A percentile compares a stretch with the other conserved stretches of the same genome.
Evolutionary conservation across 257 asterid species (phyloP).

Genomic region (Verbena officinalis): DNA sequence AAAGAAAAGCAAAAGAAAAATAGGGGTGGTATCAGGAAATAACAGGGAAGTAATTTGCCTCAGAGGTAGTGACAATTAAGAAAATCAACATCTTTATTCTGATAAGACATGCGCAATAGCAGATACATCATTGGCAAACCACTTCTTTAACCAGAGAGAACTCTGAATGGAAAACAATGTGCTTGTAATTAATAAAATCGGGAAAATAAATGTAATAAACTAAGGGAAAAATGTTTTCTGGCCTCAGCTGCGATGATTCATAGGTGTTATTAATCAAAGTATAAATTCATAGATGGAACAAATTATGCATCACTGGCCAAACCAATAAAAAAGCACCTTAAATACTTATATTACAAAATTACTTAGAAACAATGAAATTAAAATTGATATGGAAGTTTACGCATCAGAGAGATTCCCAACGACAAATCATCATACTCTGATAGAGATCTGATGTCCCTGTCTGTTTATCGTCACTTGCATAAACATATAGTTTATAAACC

Average conservation of each 20-base stretch:
- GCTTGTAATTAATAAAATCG: no score
- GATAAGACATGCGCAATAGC: conserved; percentile 35
- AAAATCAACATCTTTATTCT: conserved; percentile 49
- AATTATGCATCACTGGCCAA: conserved; percentile 35
- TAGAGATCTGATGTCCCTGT: conserved; percentile 64
- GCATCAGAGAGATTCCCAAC: conserved; percentile 70
- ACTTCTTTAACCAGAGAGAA: neutral
- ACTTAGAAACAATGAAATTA: neutral
- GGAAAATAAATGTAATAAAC: no score
- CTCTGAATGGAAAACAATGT: no score
- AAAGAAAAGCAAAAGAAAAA: no score
- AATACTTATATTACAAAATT: neutral
- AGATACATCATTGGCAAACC: conserved; percentile 57
- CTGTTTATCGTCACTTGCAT: conserved; percentile 53
- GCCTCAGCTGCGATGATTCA: conserved; percentile 50
- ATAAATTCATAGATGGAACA: conserved; percentile 18
- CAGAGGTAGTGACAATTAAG: conserved; percentile 69
- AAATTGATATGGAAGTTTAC: neutral
- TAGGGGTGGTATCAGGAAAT: no score
- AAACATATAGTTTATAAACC: neutral
- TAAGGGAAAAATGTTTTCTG: neutral
- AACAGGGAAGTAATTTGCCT: no score
- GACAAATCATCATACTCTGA: conserved; percentile 47
- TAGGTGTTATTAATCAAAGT: conserved; percentile 21
- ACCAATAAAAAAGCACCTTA: neutral